Percentiles rank a stretch among this genome's conserved stretches.
These are phyloP conservation scores for Galeopsis tetrahit DNA, from an alignment of 257 asterid genomes.

Conservation along the genomic window DNA sequence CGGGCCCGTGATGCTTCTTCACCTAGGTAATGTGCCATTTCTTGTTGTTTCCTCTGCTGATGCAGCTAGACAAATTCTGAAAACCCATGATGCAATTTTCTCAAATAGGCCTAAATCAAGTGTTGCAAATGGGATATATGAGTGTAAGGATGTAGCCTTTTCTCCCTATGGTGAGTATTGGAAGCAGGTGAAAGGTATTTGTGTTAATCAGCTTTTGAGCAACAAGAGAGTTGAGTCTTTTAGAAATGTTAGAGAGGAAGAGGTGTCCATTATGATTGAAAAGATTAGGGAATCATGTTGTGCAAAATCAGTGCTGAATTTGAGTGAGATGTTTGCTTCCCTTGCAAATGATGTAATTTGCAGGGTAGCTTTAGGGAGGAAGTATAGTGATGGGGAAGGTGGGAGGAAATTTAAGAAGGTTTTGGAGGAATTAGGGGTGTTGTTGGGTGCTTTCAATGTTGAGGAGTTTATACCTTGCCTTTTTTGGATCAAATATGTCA, in stretches of 20 bases:
- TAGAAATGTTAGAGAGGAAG: slow-evolving; percentile 46
- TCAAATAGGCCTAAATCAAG: slow-evolving; percentile 53
- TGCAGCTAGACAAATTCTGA: slow-evolving; percentile 41
- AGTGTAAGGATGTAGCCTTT: slow-evolving; percentile 51
- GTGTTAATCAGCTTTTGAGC: slow-evolving; percentile 48
- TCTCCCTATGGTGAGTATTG: slow-evolving; percentile 51
- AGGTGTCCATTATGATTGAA: slow-evolving; percentile 39
- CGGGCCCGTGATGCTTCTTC: slow-evolving; percentile 56
- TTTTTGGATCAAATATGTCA: slow-evolving; percentile 42
- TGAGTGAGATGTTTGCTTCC: slow-evolving; percentile 44
- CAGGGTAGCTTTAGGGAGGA: slow-evolving; percentile 55
- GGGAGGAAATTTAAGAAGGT: slow-evolving; percentile 48
- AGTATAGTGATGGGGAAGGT: slow-evolving; percentile 43
- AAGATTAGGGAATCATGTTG: slow-evolving; percentile 28
- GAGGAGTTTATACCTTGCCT: slow-evolving; percentile 57
- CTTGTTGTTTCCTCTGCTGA: slow-evolving; percentile 49
- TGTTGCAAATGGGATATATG: slow-evolving; percentile 46
- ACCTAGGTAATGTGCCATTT: slow-evolving; percentile 47
- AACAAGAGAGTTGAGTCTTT: slow-evolving; percentile 49
- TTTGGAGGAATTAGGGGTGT: slow-evolving; percentile 49
- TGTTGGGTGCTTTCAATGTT: slow-evolving; percentile 46
- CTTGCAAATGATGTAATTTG: slow-evolving; percentile 48
- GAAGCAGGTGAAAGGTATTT: slow-evolving; percentile 50
- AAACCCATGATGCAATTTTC: slow-evolving; percentile 54
- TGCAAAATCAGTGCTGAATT: slow-evolving; percentile 34